phyloP scores from a whole-genome alignment of 2,329 filamentous ascomycete genomes.

The Plectosphaerella cucumerina region DNA sequence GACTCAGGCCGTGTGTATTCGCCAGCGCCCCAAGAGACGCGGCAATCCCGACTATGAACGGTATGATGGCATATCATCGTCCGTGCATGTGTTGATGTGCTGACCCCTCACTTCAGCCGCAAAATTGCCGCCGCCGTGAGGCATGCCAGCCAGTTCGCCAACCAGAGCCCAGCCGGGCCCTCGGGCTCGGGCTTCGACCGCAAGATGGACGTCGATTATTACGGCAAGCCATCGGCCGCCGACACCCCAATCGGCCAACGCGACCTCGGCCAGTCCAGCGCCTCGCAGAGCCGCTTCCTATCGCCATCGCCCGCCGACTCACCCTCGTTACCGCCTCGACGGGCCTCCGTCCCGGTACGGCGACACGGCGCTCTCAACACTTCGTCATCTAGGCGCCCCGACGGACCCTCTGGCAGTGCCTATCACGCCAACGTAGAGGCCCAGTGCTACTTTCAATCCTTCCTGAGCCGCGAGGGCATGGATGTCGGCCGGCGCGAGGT shows the following conservation, averaged over 20 bases:
- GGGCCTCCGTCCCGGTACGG: not conserved
- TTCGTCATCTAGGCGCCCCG: no score
- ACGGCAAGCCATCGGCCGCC: not conserved
- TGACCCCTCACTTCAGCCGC: not conserved
- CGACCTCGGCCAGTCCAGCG: not conserved
- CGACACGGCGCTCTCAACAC: not conserved
- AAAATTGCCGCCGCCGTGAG: conserved; percentile 1
- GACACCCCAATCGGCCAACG: not conserved
- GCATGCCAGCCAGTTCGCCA: conserved; percentile 2
- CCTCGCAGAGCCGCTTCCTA: not conserved
- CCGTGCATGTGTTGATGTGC: no score
- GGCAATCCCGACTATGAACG: conserved; percentile 4
- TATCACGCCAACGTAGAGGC: not conserved
- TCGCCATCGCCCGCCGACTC: not conserved
- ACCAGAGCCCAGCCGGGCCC: not conserved
- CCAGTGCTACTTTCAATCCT: not conserved
- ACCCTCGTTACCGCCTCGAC: not conserved
- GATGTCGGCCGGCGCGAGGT: not conserved
- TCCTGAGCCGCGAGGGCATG: not conserved
- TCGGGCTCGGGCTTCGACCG: not conserved
- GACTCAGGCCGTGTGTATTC: not conserved
- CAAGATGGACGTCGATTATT: not conserved
- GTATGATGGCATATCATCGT: not conserved
- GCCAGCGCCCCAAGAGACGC: not conserved
- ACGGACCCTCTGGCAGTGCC: not conserved